Evolutionary conservation across 2,329 filamentous ascomycete genomes (phyloP).

Genomic region (Cladophialophora carrionii): DNA sequence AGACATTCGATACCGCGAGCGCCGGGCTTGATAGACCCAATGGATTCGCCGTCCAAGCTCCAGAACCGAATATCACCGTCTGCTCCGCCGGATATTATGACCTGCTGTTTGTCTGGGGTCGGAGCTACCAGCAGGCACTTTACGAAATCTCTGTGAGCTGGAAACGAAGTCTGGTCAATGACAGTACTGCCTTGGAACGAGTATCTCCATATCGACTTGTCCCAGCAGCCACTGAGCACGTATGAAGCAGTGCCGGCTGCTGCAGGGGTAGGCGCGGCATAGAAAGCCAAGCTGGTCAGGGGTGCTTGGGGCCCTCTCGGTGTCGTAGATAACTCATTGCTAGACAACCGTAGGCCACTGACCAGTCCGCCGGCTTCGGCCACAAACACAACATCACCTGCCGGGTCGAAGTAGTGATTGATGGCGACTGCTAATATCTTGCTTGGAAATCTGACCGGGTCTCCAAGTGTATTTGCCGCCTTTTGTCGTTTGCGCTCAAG

Average conservation of each 20-base stretch:
- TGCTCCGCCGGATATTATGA: conserved; percentile 73
- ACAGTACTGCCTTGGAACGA: conserved; percentile 68
- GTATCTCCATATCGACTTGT: conserved; percentile 90
- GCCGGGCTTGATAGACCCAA: conserved; percentile 79
- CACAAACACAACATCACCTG: conserved; percentile 64
- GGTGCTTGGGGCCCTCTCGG: conserved; percentile 80
- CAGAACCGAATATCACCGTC: conserved; percentile 84
- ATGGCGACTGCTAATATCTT: conserved; percentile 74
- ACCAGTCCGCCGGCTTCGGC: conserved; percentile 86
- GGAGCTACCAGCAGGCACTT: conserved; percentile 70
- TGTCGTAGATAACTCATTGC: conserved; percentile 31
- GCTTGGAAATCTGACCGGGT: conserved; percentile 76
- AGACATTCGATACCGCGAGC: conserved; percentile 79
- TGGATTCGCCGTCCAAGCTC: conserved; percentile 68
- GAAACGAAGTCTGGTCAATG: conserved; percentile 29
- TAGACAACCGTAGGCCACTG: conserved; percentile 59
- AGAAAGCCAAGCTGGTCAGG: conserved; percentile 74
- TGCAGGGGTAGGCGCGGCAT: conserved; percentile 48
- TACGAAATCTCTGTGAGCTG: conserved; percentile 70
- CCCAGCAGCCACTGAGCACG: conserved; percentile 90
- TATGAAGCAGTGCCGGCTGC: conserved; percentile 45
- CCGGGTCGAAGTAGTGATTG: conserved; percentile 29
- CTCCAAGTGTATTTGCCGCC: conserved; percentile 79
- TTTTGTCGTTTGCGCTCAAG: conserved; percentile 69
- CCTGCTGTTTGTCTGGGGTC: conserved; percentile 62